Conservation (phyloP, 352 stramenopile species). For the Pythium sp. region DNA sequence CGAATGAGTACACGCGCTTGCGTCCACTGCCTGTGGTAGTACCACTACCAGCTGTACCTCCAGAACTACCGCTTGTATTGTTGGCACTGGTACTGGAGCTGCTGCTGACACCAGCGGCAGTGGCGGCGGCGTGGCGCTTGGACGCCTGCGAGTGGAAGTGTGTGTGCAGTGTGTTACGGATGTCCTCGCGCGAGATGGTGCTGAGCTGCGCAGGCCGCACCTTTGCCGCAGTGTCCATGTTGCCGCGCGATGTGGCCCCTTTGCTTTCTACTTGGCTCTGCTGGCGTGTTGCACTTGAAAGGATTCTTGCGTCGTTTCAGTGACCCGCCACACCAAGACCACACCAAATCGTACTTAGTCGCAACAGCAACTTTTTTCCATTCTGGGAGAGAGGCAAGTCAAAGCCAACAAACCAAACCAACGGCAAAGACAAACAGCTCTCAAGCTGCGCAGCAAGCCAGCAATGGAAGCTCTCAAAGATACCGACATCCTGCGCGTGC, state of each 20-base stretch:
- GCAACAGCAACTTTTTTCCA: neutral
- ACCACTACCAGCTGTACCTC: neutral
- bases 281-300: neutral
- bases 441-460: neutral
- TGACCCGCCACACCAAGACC: neutral
- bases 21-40: constrained; percentile 10
- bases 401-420: neutral
- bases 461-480: neutral
- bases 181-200: constrained; percentile 53
- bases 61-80: neutral
- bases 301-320: neutral
- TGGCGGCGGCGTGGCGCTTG: constrained; percentile 21
- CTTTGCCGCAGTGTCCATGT: constrained; percentile 16
- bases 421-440: neutral
- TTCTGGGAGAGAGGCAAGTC: neutral
- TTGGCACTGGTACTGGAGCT: neutral
- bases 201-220: constrained; percentile 21
- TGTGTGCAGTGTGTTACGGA: constrained; percentile 63
- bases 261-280: neutral
- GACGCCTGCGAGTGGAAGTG: constrained; percentile 46
- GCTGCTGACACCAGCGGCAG: constrained; percentile 3
- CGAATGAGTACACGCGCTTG: constrained; percentile 53
- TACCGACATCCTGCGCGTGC: neutral
- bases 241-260: neutral
- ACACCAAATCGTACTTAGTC: neutral